phyloP scores from a whole-genome alignment of 2,329 filamentous ascomycete genomes.

The Phoma sp. region DNA sequence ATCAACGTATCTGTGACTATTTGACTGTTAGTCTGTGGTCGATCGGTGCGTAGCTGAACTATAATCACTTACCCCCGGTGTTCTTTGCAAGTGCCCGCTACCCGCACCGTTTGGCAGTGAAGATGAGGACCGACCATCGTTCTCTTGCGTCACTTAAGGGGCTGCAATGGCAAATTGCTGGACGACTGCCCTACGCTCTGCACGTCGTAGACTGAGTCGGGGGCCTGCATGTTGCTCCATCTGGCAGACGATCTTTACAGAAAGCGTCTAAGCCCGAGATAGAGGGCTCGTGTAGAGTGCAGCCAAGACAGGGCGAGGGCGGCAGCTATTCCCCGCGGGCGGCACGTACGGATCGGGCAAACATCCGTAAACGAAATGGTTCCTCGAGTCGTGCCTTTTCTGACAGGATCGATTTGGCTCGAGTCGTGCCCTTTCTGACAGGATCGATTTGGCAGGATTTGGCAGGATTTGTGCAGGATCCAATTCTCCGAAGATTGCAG shows the following conservation, averaged over 20 bases:
- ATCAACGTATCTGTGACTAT: constrained; percentile 8
- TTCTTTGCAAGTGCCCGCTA: constrained; percentile 14
- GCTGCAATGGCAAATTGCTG: constrained; percentile 15
- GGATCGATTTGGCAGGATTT: too few relatives aligned
- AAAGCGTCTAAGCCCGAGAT: constrained; percentile 6
- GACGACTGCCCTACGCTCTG: constrained; percentile 8
- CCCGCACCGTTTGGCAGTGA: constrained; percentile 12
- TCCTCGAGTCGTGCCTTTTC: constrained; percentile 7
- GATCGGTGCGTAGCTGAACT: constrained; percentile 1
- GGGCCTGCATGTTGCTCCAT: constrained; percentile 2
- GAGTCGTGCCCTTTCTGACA: constrained; percentile 9
- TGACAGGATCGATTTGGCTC: too few relatives aligned
- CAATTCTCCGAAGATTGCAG: constrained; percentile 3
- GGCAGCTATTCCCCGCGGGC: constrained; percentile 15
- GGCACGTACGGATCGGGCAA: constrained; percentile 8
- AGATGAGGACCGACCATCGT: constrained; percentile 4
- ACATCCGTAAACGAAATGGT: neutral
- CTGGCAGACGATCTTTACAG: constrained; percentile 10
- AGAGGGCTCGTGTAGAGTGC: constrained; percentile 6
- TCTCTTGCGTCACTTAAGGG: constrained; percentile 15
- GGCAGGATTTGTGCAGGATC: constrained; percentile 12
- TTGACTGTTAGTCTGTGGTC: constrained; percentile 1
- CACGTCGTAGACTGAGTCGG: constrained; percentile 3
- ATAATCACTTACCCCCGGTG: constrained; percentile 7
- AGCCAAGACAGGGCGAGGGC: constrained; percentile 10